A percentile compares a stretch with the other conserved stretches of the same genome.
Conservation (phyloP, 352 stramenopile genomes). For the Phytopythium delawarense region DNA sequence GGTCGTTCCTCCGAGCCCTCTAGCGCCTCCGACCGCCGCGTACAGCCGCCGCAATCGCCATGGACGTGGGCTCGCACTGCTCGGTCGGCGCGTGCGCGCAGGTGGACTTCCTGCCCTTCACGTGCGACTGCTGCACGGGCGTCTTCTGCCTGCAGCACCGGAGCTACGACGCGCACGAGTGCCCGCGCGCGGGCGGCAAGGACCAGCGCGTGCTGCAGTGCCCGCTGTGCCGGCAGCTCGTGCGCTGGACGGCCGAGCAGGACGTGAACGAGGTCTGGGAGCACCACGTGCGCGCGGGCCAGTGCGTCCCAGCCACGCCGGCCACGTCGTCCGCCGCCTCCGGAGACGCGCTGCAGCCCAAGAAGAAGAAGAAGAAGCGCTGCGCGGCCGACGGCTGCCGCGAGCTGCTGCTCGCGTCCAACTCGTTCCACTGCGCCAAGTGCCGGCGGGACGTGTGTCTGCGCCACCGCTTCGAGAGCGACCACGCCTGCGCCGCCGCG, state of each 20-base stretch:
- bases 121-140: conserved; percentile 73
- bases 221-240: conserved; percentile 57
- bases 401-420: conserved; percentile 60
- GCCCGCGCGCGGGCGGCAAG: conserved; percentile 50
- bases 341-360: conserved; percentile 10
- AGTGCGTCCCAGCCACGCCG: conserved; percentile 30
- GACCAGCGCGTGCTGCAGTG: conserved; percentile 72
- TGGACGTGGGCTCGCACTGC: conserved; percentile 78
- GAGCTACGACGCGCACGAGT: conserved; percentile 73
- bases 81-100: conserved; percentile 60
- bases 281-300: conserved; percentile 49
- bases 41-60: conserved; percentile 8
- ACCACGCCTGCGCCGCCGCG: conserved; percentile 55
- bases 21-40: not conserved
- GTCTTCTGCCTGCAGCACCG: conserved; percentile 86
- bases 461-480: conserved; percentile 68
- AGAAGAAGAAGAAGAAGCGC: conserved; percentile 72
- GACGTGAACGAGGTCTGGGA: conserved; percentile 78
- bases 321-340: not conserved
- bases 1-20: not conserved
- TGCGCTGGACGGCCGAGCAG: conserved; percentile 68
- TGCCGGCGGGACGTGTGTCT: conserved; percentile 73
- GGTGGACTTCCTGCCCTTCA: conserved; percentile 85
- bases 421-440: conserved; percentile 66
- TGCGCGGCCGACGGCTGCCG: conserved; percentile 54